A percentile compares a stretch with the other conserved stretches of the same genome.
Conservation (phyloP, 257 asterid genomes). For the Euphrasia confusa region DNA sequence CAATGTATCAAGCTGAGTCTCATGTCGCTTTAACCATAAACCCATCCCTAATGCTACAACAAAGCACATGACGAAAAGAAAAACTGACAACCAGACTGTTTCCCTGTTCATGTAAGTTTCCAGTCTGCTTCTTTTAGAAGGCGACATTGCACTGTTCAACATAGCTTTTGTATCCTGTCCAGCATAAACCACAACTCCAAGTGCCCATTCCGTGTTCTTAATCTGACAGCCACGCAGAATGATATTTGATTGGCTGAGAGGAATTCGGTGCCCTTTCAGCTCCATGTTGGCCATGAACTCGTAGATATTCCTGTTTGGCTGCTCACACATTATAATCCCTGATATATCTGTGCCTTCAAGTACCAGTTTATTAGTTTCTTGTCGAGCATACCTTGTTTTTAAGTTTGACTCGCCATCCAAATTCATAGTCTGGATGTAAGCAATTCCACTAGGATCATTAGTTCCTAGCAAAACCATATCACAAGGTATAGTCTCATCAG, state of each 20-base stretch:
- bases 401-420: constrained; percentile 97
- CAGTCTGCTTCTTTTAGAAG: constrained; percentile 91
- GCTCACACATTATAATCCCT: constrained; percentile 86
- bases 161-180: constrained; percentile 97
- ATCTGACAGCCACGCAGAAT: constrained; percentile 96
- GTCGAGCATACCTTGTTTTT: constrained; percentile 98
- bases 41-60: constrained; percentile 87
- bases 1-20: constrained; percentile 64
- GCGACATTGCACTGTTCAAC: constrained; percentile 87
- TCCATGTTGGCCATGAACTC: constrained; percentile 96
- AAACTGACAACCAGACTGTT: constrained; percentile 85
- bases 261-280: constrained; percentile 55
- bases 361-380: constrained; percentile 72
- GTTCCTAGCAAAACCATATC: constrained; percentile 91
- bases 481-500: constrained; percentile 90
- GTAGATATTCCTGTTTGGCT: constrained; percentile 90
- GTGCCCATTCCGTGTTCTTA: constrained; percentile 92
- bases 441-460: constrained; percentile 90
- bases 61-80: constrained; percentile 79
- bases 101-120: constrained; percentile 96
- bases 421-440: constrained; percentile 97
- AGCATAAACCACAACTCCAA: constrained; percentile 97
- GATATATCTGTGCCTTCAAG: constrained; percentile 54
- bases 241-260: constrained; percentile 91
- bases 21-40: constrained; percentile 70